A percentile compares a stretch with the other conserved stretches of the same genome.
Conservation (phyloP, 192 early-diverging fungal genomes). For the Helicostylum pulchrum region DNA sequence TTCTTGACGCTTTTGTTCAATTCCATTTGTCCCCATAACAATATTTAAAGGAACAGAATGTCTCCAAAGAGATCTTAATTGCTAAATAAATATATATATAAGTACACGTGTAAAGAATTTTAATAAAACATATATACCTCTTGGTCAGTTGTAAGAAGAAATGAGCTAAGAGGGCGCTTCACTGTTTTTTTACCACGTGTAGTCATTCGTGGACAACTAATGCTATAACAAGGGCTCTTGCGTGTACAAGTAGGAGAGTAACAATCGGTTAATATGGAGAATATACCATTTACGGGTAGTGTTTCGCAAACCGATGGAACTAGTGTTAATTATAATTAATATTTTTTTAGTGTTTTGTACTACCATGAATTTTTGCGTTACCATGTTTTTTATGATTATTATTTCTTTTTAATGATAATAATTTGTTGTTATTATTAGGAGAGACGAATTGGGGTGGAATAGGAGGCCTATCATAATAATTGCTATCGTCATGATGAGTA, state of each 20-base stretch:
- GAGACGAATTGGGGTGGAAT: background rate
- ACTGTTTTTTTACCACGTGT: background rate
- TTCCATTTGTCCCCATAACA: conserved; percentile 61
- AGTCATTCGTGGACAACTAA: conserved; percentile 74
- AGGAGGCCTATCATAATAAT: background rate
- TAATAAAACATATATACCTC: no score
- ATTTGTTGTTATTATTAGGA: no score
- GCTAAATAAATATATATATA: no score
- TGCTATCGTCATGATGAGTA: conserved; percentile 1
- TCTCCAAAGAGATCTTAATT: conserved; percentile 72
- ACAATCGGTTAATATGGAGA: conserved; percentile 85
- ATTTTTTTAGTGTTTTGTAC: background rate
- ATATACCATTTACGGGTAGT: conserved; percentile 70
- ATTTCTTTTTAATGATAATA: no score
- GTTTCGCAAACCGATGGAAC: background rate
- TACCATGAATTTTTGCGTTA: background rate
- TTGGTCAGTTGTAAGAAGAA: background rate
- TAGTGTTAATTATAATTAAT: conserved; percentile 36
- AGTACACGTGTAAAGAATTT: conserved; percentile 25
- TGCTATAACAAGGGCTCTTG: conserved; percentile 82
- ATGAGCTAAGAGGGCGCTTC: no score
- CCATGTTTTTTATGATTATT: conserved; percentile 2
- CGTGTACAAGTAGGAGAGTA: conserved; percentile 89
- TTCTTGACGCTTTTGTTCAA: conserved; percentile 88
- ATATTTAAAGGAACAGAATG: conserved; percentile 78